These are phyloP conservation scores for Alnus glutinosa DNA, from an alignment of 306 rosid species.

Conservation along the genomic window DNA sequence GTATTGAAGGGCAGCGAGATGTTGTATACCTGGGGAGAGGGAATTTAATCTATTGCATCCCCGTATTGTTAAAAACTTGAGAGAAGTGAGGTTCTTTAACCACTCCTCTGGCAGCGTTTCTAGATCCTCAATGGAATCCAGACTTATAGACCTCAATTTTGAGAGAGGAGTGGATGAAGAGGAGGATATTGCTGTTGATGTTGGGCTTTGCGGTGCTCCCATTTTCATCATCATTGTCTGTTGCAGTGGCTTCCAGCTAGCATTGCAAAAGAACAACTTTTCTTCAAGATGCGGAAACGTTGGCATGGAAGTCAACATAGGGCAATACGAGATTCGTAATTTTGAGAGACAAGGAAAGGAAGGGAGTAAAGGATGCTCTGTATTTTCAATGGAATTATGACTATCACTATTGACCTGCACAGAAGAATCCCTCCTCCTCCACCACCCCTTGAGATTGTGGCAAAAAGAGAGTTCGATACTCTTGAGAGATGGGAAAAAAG, in stretches of 20 bases:
- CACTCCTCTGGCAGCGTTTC: too few relatives aligned
- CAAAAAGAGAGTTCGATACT: not conserved
- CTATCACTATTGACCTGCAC: not conserved
- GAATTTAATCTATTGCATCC: too few relatives aligned
- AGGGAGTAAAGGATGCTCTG: not conserved
- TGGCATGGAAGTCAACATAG: not conserved
- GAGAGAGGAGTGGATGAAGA: too few relatives aligned
- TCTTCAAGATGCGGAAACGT: not conserved
- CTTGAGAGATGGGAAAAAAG: slow-evolving; percentile 27
- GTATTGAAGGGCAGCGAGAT: too few relatives aligned
- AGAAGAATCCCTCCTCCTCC: not conserved
- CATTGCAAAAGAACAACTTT: not conserved
- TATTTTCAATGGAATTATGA: too few relatives aligned
- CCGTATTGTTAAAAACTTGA: too few relatives aligned
- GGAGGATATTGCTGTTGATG: too few relatives aligned
- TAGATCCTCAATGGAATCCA: too few relatives aligned
- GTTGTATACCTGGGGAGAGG: too few relatives aligned
- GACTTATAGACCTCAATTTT: too few relatives aligned
- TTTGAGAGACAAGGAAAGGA: not conserved
- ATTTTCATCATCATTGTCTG: not conserved
- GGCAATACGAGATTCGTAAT: not conserved
- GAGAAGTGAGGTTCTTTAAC: not conserved
- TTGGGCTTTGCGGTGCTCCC: not conserved
- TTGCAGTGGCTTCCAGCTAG: not conserved
- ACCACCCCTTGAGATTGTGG: slow-evolving; percentile 29